Percentiles rank a stretch among this genome's conserved stretches.
Conservation (phyloP, 495 filamentous ascomycete genomes). For the Trichoderma parareesei region DNA sequence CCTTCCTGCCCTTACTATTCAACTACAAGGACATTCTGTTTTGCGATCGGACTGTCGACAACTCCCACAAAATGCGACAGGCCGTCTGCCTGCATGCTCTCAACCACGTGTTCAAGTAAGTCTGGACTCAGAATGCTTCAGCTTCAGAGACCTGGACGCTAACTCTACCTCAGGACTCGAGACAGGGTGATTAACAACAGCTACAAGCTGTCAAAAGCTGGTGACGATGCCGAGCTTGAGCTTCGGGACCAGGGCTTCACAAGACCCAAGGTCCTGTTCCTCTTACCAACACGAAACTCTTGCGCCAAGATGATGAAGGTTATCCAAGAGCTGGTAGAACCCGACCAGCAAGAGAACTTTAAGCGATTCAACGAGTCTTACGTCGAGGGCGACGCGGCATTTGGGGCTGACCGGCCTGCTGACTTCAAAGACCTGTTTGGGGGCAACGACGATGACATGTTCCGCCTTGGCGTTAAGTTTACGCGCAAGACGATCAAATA, state of each 20-base stretch:
- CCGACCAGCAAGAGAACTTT: constrained; percentile 89
- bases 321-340: constrained; percentile 62
- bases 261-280: constrained; percentile 80
- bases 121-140: neutral
- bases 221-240: constrained; percentile 57
- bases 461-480: constrained; percentile 87
- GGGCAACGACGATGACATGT: constrained; percentile 95
- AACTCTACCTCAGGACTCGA: constrained; percentile 51
- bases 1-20: constrained; percentile 53
- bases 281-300: constrained; percentile 79
- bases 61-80: constrained; percentile 56
- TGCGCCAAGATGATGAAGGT: constrained; percentile 69
- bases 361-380: constrained; percentile 85
- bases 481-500: constrained; percentile 91
- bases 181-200: constrained; percentile 91
- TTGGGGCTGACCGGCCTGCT: constrained; percentile 64
- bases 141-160: constrained; percentile 7
- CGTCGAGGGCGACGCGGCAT: constrained; percentile 54
- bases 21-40: constrained; percentile 77
- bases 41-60: constrained; percentile 56
- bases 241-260: constrained; percentile 93
- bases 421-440: constrained; percentile 88
- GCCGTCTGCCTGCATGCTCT: constrained; percentile 75
- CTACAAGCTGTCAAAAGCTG: constrained; percentile 53
- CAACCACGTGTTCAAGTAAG: constrained; percentile 82